A percentile compares a stretch with the other conserved stretches of the same genome.
These are phyloP conservation scores for Posidonia oceanica DNA, from an alignment of 116 monocot genomes.

Conservation along the genomic window DNA sequence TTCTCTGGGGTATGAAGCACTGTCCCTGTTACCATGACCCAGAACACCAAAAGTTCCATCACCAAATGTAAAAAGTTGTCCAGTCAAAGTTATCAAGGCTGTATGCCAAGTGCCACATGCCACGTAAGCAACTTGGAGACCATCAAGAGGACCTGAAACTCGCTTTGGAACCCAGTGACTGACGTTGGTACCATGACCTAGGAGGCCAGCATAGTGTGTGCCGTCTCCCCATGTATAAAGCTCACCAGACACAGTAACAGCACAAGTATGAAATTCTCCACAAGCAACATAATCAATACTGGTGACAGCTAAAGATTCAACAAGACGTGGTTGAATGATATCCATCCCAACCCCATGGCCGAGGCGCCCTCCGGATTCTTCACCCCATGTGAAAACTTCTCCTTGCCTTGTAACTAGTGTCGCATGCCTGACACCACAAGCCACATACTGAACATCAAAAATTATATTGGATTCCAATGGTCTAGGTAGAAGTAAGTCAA, in stretches of 20 bases:
- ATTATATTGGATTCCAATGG: constrained; percentile 79
- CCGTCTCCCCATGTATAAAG: constrained; percentile 86
- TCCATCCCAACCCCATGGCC: constrained; percentile 67
- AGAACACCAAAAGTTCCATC: constrained; percentile 86
- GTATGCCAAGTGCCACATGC: constrained; percentile 91
- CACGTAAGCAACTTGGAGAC: constrained; percentile 55
- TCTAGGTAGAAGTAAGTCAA: constrained; percentile 65
- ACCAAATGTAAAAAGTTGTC: constrained; percentile 78
- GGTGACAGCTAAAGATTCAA: constrained; percentile 54
- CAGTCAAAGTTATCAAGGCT: constrained; percentile 50
- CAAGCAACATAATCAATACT: constrained; percentile 51
- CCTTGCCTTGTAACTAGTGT: constrained; percentile 72
- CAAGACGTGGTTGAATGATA: constrained; percentile 51
- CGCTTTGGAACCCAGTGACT: constrained; percentile 86
- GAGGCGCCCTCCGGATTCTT: constrained; percentile 82
- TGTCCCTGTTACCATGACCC: constrained; percentile 64
- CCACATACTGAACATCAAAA: constrained; percentile 70
- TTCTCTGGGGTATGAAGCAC: constrained; percentile 39
- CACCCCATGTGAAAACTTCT: constrained; percentile 92
- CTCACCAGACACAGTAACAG: constrained; percentile 45
- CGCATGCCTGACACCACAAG: constrained; percentile 81
- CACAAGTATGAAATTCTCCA: constrained; percentile 73
- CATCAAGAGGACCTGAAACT: constrained; percentile 57
- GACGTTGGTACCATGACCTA: constrained; percentile 54
- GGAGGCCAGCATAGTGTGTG: constrained; percentile 47